phyloP scores from a whole-genome alignment of 2,329 filamentous ascomycete species.

The Emydomyces testavorans region DNA sequence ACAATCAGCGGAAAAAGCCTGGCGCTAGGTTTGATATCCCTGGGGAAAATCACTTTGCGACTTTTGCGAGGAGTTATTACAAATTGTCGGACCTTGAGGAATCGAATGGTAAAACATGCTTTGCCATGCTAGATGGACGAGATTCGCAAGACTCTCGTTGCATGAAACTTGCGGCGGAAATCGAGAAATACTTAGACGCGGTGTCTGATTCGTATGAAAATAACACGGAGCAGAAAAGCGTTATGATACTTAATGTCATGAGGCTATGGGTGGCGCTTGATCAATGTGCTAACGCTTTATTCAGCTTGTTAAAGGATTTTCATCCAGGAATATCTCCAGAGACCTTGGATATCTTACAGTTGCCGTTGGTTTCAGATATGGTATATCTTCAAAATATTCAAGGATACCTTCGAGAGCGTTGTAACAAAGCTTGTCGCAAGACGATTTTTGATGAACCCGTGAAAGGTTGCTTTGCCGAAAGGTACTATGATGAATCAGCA shows the following conservation, averaged over 20 bases:
- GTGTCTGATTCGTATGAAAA: conserved; percentile 32
- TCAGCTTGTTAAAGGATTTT: conserved; percentile 41
- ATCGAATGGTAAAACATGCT: conserved; percentile 12
- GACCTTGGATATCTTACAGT: conserved; percentile 45
- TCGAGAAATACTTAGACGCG: conserved; percentile 28
- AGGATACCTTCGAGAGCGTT: conserved; percentile 37
- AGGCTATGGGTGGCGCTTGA: conserved; percentile 51
- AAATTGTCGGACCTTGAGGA: conserved; percentile 18
- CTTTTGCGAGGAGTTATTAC: conserved; percentile 21
- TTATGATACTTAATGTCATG: conserved; percentile 44
- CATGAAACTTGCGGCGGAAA: conserved; percentile 24
- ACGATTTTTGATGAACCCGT: conserved; percentile 41
- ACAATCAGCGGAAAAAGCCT: background rate
- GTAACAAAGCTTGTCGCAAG: conserved; percentile 15
- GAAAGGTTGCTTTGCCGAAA: conserved; percentile 37
- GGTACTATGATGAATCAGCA: conserved; percentile 32
- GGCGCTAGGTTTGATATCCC: background rate
- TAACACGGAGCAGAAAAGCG: conserved; percentile 42
- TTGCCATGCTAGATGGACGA: conserved; percentile 1
- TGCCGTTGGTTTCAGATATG: conserved; percentile 41
- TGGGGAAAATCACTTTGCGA: background rate
- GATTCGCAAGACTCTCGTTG: conserved; percentile 19
- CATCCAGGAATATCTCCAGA: conserved; percentile 42
- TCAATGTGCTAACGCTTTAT: conserved; percentile 30
- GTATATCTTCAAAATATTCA: conserved; percentile 41